These are phyloP conservation scores for Symmetrospora coprosmae DNA, from an alignment of 768 basidiomycete species.

Conservation along the genomic window DNA sequence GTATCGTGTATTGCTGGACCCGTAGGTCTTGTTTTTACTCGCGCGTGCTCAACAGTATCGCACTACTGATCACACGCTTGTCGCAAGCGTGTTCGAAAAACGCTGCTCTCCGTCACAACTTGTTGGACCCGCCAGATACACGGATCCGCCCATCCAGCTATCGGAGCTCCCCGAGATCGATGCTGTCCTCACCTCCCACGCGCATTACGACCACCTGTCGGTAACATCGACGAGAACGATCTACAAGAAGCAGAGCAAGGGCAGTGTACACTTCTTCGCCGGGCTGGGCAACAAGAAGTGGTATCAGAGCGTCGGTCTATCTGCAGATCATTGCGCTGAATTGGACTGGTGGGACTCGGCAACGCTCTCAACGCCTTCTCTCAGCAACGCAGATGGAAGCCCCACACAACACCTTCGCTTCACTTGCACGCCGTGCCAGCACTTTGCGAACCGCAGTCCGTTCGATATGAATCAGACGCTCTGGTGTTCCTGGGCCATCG, in stretches of 20 bases:
- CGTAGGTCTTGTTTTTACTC: conserved; percentile 18
- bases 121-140: conserved; percentile 22
- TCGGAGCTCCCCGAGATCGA: conserved; percentile 51
- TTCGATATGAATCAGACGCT: conserved; percentile 48
- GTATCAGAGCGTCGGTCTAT: conserved; percentile 39
- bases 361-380: conserved; percentile 23
- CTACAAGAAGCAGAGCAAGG: conserved; percentile 21
- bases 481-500: conserved; percentile 55
- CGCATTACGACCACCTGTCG: conserved; percentile 37
- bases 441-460: conserved; percentile 46
- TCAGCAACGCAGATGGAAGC: neutral
- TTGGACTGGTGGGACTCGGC: conserved; percentile 55
- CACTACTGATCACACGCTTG: too few species aligned
- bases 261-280: conserved; percentile 46
- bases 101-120: conserved; percentile 34
- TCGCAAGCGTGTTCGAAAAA: conserved; percentile 35
- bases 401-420: conserved; percentile 44
- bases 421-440: conserved; percentile 54
- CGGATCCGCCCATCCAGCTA: conserved; percentile 43
- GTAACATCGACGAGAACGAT: conserved; percentile 20
- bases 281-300: conserved; percentile 46
- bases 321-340: conserved; percentile 41
- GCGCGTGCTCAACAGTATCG: too few species aligned
- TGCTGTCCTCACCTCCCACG: conserved; percentile 49
- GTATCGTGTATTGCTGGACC: conserved; percentile 36